Evolutionary conservation across 768 basidiomycete genomes (phyloP).

Genomic region (Tulasnella sp.): DNA sequence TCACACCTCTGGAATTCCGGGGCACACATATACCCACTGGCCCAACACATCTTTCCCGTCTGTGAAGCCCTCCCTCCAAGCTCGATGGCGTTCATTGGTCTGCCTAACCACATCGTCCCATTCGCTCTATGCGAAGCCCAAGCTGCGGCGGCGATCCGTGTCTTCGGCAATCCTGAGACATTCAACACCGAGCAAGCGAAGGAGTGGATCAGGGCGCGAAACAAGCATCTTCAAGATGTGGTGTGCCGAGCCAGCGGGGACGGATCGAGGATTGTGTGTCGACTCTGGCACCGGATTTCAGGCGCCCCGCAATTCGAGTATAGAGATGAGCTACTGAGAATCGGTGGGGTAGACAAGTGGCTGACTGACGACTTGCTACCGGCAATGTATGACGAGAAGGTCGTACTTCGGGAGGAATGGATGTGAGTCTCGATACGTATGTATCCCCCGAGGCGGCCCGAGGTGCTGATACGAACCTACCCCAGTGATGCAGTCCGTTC

Average conservation of each 20-base stretch:
- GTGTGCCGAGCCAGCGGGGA: slow-evolving; percentile 32
- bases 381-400: slow-evolving; percentile 50
- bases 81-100: slow-evolving; percentile 62
- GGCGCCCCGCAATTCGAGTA: slow-evolving; percentile 60
- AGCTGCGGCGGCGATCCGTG: slow-evolving; percentile 55
- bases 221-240: slow-evolving; percentile 31
- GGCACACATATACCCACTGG: slow-evolving; percentile 65
- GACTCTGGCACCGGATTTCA: slow-evolving; percentile 54
- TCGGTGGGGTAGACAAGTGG: slow-evolving; percentile 44
- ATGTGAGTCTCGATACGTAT: slow-evolving; percentile 29
- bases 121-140: slow-evolving; percentile 78
- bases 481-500: not conserved
- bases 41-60: slow-evolving; percentile 65
- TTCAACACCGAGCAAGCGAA: slow-evolving; percentile 51
- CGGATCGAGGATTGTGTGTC: slow-evolving; percentile 42
- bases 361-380: slow-evolving; percentile 50
- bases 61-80: slow-evolving; percentile 42
- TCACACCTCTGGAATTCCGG: slow-evolving; percentile 57
- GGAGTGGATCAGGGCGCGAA: slow-evolving; percentile 48
- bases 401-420: slow-evolving; percentile 54
- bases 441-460: not conserved
- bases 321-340: slow-evolving; percentile 53
- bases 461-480: not conserved
- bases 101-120: slow-evolving; percentile 57
- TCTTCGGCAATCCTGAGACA: slow-evolving; percentile 47